Base-by-base conservation (phyloP, 495 filamentous ascomycete species). In the Penicillium egyptiacum region DNA sequence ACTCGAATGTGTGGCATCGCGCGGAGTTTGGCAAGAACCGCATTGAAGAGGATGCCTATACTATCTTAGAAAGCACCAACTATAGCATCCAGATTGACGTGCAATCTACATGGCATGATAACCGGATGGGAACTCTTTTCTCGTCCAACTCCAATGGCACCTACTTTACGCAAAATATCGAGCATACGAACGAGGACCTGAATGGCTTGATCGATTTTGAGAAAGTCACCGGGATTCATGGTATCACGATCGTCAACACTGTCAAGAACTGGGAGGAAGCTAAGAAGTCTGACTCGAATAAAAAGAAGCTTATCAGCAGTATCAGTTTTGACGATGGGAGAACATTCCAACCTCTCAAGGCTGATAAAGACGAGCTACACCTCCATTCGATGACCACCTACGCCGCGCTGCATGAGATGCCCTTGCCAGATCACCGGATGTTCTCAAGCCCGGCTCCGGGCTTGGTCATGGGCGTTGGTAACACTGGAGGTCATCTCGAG, bases 1-100 rank as follows among this genome's bases (percentile, higher is more conserved):
- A 98, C 67, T 83, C 90, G 26, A 74, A 79, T 30, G 86, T 79
- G 26, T 98, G 94, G 94, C 88, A 96, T 66, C 86, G 90, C n/a
- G 94, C 93, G 47, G 81, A 93, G 59, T 98, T 98, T 70, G 87
- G 87, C 30, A 82, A 83, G 30, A 89, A 92, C 67, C 86, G 84
- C 42, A 69, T 98, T 23, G 82, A 88, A 62, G 82, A 97, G 68
- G 83, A 94, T 64, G 91, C 90, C 14, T 98, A 97, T 67, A 98
- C 94, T 1, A 79, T 98, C 22, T 79, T 98, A 28, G 93, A 97
- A 73, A 92, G 90, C 59, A 97, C 94, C 17, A 90, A 96, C 61
- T 96, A 98, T 77, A 96, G 92, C 75, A 90, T 98, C 57, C 92
- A 97, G 70, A 85, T 98, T 40, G 92, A 98, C 77, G 92, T 98